Percentiles rank a stretch among this genome's conserved stretches.
Conservation (phyloP, 1,284 basidiomycete species). For the Mrakiaceae sp. region DNA sequence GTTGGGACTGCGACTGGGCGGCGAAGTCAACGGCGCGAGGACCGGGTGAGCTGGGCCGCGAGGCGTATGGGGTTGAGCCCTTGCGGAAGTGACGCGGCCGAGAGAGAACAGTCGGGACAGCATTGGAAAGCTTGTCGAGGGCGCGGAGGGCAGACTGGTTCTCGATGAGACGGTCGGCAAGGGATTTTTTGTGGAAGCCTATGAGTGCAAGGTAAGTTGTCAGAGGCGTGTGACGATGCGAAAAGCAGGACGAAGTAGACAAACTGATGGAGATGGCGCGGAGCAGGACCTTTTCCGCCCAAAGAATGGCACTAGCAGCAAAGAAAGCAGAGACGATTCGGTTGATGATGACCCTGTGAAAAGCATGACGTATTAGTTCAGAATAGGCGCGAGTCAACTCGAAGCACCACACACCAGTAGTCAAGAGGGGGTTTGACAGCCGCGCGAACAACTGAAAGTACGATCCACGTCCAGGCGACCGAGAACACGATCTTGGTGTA, state of each 20-base stretch:
- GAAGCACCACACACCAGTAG: conserved; percentile 42
- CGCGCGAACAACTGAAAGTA: conserved; percentile 48
- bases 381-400: no score
- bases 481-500: conserved; percentile 59
- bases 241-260: conserved; percentile 1
- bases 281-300: conserved; percentile 57
- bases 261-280: conserved; percentile 67
- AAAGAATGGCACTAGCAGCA: conserved; percentile 48
- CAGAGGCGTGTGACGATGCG: not conserved
- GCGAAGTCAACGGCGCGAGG: conserved; percentile 3
- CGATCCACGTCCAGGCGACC: conserved; percentile 57
- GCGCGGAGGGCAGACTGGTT: conserved; percentile 56
- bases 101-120: not conserved
- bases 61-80: not conserved
- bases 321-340: conserved; percentile 61
- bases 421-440: conserved; percentile 48
- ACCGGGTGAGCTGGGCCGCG: not conserved
- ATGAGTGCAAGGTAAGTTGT: not conserved
- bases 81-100: not conserved
- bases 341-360: conserved; percentile 41
- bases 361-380: no score
- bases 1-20: conserved; percentile 7
- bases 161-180: conserved; percentile 50
- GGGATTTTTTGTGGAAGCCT: not conserved
- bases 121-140: conserved; percentile 34